Evolutionary conservation across 2,329 filamentous ascomycete species (phyloP), one percentile per base, ranked within the genome.

Genomic region (Pestalotiopsis fici): DNA sequence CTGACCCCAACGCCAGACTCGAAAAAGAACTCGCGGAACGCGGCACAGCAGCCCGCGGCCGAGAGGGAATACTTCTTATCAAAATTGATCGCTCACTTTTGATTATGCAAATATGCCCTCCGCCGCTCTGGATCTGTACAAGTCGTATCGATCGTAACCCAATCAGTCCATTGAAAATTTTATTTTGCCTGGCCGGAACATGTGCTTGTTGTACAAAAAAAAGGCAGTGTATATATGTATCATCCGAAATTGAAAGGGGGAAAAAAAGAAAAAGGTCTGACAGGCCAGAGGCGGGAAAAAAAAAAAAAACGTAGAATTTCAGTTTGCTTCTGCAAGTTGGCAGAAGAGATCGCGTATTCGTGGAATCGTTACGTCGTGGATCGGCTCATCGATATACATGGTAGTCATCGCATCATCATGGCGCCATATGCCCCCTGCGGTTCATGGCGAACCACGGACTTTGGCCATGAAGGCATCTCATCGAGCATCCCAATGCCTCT

Each of bases 401-500:
- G 37, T 35, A 43, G 37, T 62, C 59, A 35, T 62, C 12, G 27
- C 57, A 31, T 57, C 55, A 28, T 57, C 55, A 23, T 31, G 55
- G 13, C n/a, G 15, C 23, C 23, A 27, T 57, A 31, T 57, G 23
- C 55, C 3, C 23, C 13, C 37, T 27, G 31, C 18, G 15, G 18
- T 18, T 18, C 57, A 60, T 18, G 31, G 2, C 11, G 31, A 35
- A 60, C n/a, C 21, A 50, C 47, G n/a, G 27, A 6, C 9, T 35
- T 37, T 47, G 59, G 59, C 21, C 59, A n/a, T 62, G 21, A 37
- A 25, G n/a, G 6, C 25, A 25, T 6, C 31, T 65, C 47, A 65
- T 47, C 63, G 63, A n/a, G 63, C 27, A 65, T 89, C 88, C 88
- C 88, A 91, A 59, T 82, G 76, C 61, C 89, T 82, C 78, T 91